Percentiles rank a stretch among this genome's conserved stretches.
Evolutionary conservation across 148 eudicot species (phyloP).

Genomic region (Chenopodium album): DNA sequence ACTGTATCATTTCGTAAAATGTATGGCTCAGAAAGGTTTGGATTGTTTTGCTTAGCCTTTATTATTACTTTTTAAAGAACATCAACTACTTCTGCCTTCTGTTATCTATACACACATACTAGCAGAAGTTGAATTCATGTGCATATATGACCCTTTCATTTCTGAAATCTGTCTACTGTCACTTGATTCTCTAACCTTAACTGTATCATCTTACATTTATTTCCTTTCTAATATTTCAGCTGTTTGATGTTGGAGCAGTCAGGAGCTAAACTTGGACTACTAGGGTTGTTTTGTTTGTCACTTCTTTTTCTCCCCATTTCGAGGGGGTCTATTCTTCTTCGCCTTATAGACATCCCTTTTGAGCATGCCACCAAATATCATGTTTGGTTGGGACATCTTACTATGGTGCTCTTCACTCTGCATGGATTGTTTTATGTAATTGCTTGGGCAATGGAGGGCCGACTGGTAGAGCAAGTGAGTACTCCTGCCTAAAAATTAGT

Average conservation of each 20-base stretch:
- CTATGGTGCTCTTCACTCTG: constrained; percentile 68
- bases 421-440: constrained; percentile 64
- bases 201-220: background rate
- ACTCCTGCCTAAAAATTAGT: background rate
- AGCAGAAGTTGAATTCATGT: no score
- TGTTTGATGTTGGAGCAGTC: constrained; percentile 43
- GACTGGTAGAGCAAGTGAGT: constrained; percentile 52
- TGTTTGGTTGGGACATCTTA: constrained; percentile 91
- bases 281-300: constrained; percentile 68
- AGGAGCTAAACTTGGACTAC: constrained; percentile 52
- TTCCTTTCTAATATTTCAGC: constrained; percentile 37
- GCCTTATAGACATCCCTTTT: constrained; percentile 69
- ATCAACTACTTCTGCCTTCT: no score
- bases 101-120: no score
- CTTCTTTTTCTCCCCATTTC: constrained; percentile 81
- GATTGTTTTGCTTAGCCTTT: no score
- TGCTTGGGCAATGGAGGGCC: constrained; percentile 61
- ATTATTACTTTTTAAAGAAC: no score
- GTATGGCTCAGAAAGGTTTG: no score
- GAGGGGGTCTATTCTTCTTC: constrained; percentile 77
- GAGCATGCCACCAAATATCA: constrained; percentile 87
- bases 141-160: background rate
- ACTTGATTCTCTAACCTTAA: background rate
- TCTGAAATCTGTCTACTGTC: background rate
- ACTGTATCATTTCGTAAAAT: no score